Evolutionary conservation across 352 stramenopile species (phyloP).

Genomic region (Phytopythium chamaehyphon): DNA sequence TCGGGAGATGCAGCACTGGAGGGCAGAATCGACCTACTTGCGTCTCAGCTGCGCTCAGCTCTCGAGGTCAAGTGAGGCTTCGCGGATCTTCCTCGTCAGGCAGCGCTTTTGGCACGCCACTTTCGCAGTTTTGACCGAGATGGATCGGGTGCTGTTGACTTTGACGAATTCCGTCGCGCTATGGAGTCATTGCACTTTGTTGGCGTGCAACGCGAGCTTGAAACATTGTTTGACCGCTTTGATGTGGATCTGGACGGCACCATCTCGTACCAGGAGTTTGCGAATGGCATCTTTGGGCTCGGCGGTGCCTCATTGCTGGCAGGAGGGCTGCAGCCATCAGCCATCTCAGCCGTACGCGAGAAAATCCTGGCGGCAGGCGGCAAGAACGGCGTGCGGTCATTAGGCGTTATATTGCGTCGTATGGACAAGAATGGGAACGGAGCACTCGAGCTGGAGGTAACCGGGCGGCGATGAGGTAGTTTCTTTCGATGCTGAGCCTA

Average conservation of each 20-base stretch:
- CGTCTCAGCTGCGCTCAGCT: slow-evolving; percentile 47
- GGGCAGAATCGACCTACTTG: slow-evolving; percentile 44
- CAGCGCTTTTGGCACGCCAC: slow-evolving; percentile 51
- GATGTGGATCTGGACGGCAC: slow-evolving; percentile 78
- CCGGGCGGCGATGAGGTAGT: background rate
- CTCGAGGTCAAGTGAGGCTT: slow-evolving; percentile 78
- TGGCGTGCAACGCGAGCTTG: slow-evolving; percentile 78
- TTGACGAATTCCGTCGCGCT: slow-evolving; percentile 85
- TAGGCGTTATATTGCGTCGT: slow-evolving; percentile 58
- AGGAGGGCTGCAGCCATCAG: slow-evolving; percentile 15
- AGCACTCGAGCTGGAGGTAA: slow-evolving; percentile 61
- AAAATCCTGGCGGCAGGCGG: slow-evolving; percentile 55
- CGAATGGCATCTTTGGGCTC: slow-evolving; percentile 37
- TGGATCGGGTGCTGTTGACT: slow-evolving; percentile 67
- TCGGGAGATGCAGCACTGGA: slow-evolving; percentile 17
- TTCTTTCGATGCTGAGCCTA: background rate
- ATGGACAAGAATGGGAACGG: slow-evolving; percentile 83
- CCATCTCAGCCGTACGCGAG: slow-evolving; percentile 43
- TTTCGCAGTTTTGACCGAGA: slow-evolving; percentile 81
- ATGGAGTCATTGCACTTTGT: slow-evolving; percentile 89
- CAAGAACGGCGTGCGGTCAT: slow-evolving; percentile 70
- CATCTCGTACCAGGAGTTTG: slow-evolving; percentile 78
- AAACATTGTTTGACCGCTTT: slow-evolving; percentile 87
- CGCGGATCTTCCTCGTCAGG: slow-evolving; percentile 46
- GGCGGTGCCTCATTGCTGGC: background rate